Percentiles rank a stretch among this genome's conserved stretches.
Evolutionary conservation across 2,329 filamentous ascomycete species (phyloP).

Genomic region (Colletotrichum noveboracense): DNA sequence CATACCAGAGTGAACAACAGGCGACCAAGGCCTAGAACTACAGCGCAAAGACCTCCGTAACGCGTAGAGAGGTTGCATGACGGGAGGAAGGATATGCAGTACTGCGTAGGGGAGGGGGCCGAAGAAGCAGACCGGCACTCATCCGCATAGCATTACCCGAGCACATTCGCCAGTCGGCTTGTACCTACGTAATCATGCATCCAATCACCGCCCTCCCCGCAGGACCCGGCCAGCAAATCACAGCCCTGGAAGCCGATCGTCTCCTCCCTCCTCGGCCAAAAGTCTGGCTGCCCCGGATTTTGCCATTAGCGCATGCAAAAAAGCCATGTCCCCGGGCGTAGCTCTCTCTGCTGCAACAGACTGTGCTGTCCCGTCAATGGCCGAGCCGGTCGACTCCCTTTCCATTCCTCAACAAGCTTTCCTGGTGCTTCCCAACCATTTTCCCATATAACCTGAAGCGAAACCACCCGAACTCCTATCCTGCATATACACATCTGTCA

Average conservation of each 20-base stretch:
- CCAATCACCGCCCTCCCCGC: constrained; percentile 11
- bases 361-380: constrained; percentile 1
- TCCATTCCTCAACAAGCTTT: constrained; percentile 20
- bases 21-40: constrained; percentile 2
- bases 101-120: neutral
- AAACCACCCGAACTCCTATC: constrained; percentile 19
- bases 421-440: constrained; percentile 14
- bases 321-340: neutral
- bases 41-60: neutral
- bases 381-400: neutral
- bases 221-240: constrained; percentile 19
- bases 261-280: neutral
- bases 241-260: constrained; percentile 4
- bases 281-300: constrained; percentile 18
- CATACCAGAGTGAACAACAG: neutral
- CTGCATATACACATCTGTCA: neutral
- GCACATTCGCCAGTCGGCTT: neutral
- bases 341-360: neutral
- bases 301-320: constrained; percentile 18
- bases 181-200: constrained; percentile 19
- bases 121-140: neutral
- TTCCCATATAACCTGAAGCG: constrained; percentile 13
- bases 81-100: neutral
- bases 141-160: neutral
- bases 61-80: neutral